A percentile compares a stretch with the other conserved stretches of the same genome.
These are phyloP conservation scores for Tephrocybe sp. DNA, from an alignment of 768 basidiomycete genomes.

Conservation along the genomic window DNA sequence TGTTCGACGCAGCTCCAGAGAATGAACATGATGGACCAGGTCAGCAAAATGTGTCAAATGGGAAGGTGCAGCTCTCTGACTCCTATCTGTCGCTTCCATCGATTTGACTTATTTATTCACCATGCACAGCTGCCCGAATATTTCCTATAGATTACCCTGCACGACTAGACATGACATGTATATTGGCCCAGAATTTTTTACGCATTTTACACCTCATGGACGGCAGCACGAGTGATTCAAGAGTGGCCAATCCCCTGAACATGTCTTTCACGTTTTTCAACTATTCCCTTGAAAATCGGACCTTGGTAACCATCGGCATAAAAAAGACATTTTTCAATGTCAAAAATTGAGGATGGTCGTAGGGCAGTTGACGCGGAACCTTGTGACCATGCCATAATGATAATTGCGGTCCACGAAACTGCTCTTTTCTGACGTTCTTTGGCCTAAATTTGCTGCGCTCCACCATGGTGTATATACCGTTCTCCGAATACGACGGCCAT, in stretches of 20 bases:
- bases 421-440: too few relatives aligned
- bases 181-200: conserved; percentile 13
- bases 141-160: conserved; percentile 48
- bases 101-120: conserved; percentile 6
- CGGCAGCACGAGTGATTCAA: neutral
- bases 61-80: conserved; percentile 50
- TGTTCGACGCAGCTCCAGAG: conserved; percentile 98
- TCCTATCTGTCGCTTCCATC: conserved; percentile 13
- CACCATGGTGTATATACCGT: too few relatives aligned
- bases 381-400: too few relatives aligned
- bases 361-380: too few relatives aligned
- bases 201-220: conserved; percentile 6
- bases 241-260: too few relatives aligned
- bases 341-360: too few relatives aligned
- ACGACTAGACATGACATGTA: conserved; percentile 16
- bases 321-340: too few relatives aligned
- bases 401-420: too few relatives aligned
- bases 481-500: neutral
- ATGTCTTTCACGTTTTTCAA: too few relatives aligned
- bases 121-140: conserved; percentile 72
- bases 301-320: too few relatives aligned
- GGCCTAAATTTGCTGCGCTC: too few relatives aligned
- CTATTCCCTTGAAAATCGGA: too few relatives aligned
- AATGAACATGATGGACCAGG: conserved; percentile 91
- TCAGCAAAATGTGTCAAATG: conserved; percentile 74